Conservation (phyloP, 768 basidiomycete species). For the Lentinula edodes region DNA sequence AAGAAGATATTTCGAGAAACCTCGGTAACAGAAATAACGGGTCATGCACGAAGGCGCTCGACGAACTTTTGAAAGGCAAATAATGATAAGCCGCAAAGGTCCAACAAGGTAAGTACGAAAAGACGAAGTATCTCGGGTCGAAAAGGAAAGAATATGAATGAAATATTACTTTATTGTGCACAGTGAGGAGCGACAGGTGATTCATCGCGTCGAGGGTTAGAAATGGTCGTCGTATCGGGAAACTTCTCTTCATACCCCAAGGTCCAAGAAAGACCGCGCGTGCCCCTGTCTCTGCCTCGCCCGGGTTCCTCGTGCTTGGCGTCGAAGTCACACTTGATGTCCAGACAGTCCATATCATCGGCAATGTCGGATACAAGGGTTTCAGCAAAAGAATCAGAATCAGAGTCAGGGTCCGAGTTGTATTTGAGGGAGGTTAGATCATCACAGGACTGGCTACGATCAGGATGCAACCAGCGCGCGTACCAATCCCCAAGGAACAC, state of each 20-base stretch:
- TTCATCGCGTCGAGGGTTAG: neutral
- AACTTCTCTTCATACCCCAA: neutral
- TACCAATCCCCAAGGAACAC: conserved; percentile 75
- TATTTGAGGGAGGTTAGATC: neutral
- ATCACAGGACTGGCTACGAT: neutral
- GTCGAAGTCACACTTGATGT: neutral
- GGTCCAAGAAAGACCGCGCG: conserved; percentile 6
- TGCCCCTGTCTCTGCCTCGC: conserved; percentile 4
- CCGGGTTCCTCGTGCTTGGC: neutral
- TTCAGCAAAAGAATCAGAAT: neutral
- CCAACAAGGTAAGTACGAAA: neutral
- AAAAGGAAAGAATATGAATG: neutral
- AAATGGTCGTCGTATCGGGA: neutral
- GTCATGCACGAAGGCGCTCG: neutral
- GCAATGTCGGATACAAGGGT: neutral
- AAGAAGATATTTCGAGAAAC: neutral
- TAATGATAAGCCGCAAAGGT: conserved; percentile 1
- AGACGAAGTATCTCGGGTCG: neutral
- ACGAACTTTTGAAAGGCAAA: neutral
- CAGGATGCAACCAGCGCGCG: conserved; percentile 49
- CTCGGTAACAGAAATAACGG: neutral
- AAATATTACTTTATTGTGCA: neutral
- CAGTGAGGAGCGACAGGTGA: neutral
- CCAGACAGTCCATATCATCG: neutral
- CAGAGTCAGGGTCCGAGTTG: neutral